Evolutionary conservation across 2,329 filamentous ascomycete species (phyloP), one percentile per base, ranked within the genome.

Genomic region (Diaporthe citri): DNA sequence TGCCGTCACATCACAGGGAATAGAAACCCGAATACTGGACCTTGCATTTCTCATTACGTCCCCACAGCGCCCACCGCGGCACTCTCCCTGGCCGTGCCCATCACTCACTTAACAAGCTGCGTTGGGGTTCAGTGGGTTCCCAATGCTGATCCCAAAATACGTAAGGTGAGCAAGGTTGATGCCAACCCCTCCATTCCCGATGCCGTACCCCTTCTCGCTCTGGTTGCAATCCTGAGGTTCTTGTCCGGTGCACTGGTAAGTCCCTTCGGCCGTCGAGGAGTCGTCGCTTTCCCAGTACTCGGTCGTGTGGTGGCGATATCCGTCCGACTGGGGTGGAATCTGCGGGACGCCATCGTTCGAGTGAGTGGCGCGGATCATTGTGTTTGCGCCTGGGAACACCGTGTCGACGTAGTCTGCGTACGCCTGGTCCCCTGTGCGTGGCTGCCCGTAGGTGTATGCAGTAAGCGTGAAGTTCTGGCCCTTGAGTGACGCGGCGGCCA

Each of bases 301-400:
- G 0, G 88, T 88, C 36, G 82, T 83, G 48, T 86, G 82, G 75
- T 89, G 88, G 9, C 82, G 78, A 77, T 85, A 90, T 0, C 86
- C 87, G 55, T 89, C 78, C 4, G 82, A 48, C 31, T 82, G 56
- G 1, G 85, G 80, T 0, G 88, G 88, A 8, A 90, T 79, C 70
- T 86, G 84, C 0, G 88, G 88, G 0, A 90, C 85, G 0, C 86
- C 85, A 73, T 90, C 89, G 60, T 85, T 80, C 52, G 79, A 82
- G 78, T 90, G 87, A 0, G 88, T 89, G 34, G 88, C 84, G 9
- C 88, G 83, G 78, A 82, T 88, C 39, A 77, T 69, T 1, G 51
- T 76, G 15, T 79, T 84, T 46, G 22, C 8, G 17, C 66, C 60
- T 17, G 70, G 13, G 64, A 73, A 75, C 43, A 59, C 36, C 1